Evolutionary conservation across 2,329 filamentous ascomycete genomes (phyloP), one percentile per base, ranked within the genome.

Genomic region (Alternaria sp.): DNA sequence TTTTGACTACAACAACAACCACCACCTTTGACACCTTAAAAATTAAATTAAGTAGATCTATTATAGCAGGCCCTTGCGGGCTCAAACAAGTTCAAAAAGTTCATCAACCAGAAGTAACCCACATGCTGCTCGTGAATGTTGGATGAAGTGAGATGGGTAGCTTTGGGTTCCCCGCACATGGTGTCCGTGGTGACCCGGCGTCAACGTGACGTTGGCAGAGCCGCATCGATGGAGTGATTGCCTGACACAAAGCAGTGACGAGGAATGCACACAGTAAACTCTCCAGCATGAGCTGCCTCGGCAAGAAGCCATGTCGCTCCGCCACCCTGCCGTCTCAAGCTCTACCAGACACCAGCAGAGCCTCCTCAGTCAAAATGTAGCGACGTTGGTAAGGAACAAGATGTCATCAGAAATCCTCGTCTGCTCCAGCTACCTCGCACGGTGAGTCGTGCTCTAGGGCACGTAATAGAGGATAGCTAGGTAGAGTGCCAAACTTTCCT

Each of bases 341-440:
- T 42, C 11, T 28, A 24, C 46, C 26, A 40, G 23, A 53, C 28
- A 24, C 21, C 34, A 33, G 37, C 37, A 59, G 51, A 59, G 51
- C 51, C 24, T 46, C 54, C 17, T 31, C 13, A 34, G 14, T 29
- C 33, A 49, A 48, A 57, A 81, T 88, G 85, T 88, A 80, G 85
- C 84, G 78, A 78, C 85, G 84, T 88, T 81, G 84, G 85, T 88
- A 88, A 88, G 85, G 86, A 87, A 86, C 84, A 77, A 77, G 78
- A 80, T 81, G 80, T 87, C 83, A 86, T 85, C 67, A 81, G 80
- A 71, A 76, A 56, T 65, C 83, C 81, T 87, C 82, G 79, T 82
- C 78, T 79, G 84, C 84, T 88, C 86, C 86, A 89, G 85, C 85
- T 88, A 85, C 84, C 84, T 82, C 78, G 84, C 85, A 75, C 75